Base-by-base conservation (phyloP, 208 protist species). In the Trypanosoma mega region DNA sequence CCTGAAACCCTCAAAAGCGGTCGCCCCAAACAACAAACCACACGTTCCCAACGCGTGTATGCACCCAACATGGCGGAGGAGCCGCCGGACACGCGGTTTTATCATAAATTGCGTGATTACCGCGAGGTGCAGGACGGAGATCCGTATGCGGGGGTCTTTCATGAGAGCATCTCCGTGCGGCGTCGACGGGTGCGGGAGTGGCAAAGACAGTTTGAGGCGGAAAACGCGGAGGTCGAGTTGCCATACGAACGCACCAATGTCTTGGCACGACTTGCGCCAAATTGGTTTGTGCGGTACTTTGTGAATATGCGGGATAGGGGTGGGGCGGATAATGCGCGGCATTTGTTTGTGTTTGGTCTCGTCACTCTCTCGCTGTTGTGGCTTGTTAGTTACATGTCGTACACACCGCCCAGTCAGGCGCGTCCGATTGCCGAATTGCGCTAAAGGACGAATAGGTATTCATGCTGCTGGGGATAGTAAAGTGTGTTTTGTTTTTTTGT, bases 241-340 rank as follows among this genome's bases (percentile, higher is more conserved):
- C 85, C 88, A 5, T 94, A 94, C 50, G 88, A 94, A 44, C 82
- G 85, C 20, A 90, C 78, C 2, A 92, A 85, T 52, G 60, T 78
- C 3, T n/a, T 94, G n/a, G 70, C 75, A 31, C 61, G 77, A 4
- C 41, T 86, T 18, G 83, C 81, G 12, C 88, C 88, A 23, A 94
- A 94, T 60, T 87, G 82, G 78, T 92, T 94, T 60, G 85, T 94
- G 29, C 80, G 84, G 0, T 90, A 89, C 66, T 91, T 94, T 60
- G 52, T 94, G 2, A 76, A 87, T 26, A 50, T 92, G 36, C 84
- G 88, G 24, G 85, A 94, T 67, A 78, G 61, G 23, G 85, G 85
- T 33, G 88, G 88, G 12, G 75, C 75, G 11, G 80, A 90, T 41
- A 51, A 79, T 39, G 31, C 83, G 2, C 62, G 76, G 29, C 52